Evolutionary conservation across 2,329 filamentous ascomycete genomes (phyloP), one percentile per base, ranked within the genome.

Genomic region (Aspergillus sp.): DNA sequence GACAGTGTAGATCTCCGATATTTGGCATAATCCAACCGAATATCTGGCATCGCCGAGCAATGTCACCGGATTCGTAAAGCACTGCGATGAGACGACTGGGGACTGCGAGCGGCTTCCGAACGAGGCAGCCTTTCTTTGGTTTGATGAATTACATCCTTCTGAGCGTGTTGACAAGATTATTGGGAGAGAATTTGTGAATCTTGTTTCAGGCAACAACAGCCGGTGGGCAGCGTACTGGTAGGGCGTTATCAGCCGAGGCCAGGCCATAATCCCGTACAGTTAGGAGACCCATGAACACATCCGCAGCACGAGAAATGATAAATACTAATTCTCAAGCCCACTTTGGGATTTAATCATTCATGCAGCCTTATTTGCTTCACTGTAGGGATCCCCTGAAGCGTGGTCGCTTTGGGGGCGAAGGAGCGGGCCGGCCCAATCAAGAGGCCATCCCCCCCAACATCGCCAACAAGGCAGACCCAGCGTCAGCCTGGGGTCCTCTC

Each of bases 61-160:
- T 66, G 83, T 86, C 2, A 84, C 81, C 0, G 83, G 84, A 0
- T 84, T 77, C 44, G 85, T 82, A 55, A 78, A 83, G 45, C 73
- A 82, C 21, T 91, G 89, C 65, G 67, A 75, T 57, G 53, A 69
- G 3, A 70, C 64, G 8, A 73, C 75, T 4, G 62, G 61, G 6
- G 70, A 76, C 49, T 58, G 60, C 48, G 15, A 49, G 17, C 40
- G 35, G 2, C 31, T 44, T 19, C 56, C 78, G 3, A 76, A 78
- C 35, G 72, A 78, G 35, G 83, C 88, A 63, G 86, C 83, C 46
- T 93, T 84, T 69, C 63, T 91, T 70, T 93, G 89, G 88, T 90
- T 81, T 65, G 89, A 93, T 73, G 83, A 87, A 68, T 71, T 93
- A 68, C 90, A 93, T 76, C 88, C 89, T 0, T 87, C 85, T 31